Conservation (phyloP, 169 alveolate genomes). For the Eimeria brunetti region DNA sequence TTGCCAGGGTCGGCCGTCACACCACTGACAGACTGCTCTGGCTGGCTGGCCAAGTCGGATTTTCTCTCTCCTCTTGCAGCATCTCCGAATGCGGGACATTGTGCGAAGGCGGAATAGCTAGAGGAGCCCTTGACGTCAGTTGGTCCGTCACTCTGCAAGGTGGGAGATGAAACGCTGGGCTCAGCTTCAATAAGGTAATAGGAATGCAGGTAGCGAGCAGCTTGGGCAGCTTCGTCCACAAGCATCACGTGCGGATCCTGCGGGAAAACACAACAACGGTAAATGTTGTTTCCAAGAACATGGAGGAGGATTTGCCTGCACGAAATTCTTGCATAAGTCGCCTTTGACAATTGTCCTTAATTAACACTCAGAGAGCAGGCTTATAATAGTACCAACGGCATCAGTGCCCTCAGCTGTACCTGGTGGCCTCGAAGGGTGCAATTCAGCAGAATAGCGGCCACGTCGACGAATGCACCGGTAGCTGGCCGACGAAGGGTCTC, state of each 20-base stretch:
- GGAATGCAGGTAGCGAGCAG: slow-evolving; percentile 72
- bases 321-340: background rate
- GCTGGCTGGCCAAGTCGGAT: background rate
- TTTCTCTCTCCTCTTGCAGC: background rate
- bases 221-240: slow-evolving; percentile 23
- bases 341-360: background rate
- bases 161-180: background rate
- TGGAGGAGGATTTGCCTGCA: background rate
- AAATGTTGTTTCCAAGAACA: too few species aligned
- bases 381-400: background rate
- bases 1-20: slow-evolving; percentile 1
- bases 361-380: background rate
- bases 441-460: slow-evolving; percentile 35
- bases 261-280: background rate
- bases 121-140: background rate
- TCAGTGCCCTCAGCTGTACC: slow-evolving; percentile 3
- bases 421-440: slow-evolving; percentile 77
- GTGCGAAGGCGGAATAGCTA: background rate
- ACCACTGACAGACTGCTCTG: background rate
- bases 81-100: background rate
- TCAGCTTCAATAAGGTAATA: slow-evolving; percentile 62
- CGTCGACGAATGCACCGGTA: slow-evolving; percentile 9
- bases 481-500: background rate
- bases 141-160: background rate
- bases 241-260: slow-evolving; percentile 50